Base-by-base conservation (phyloP, 2,329 filamentous ascomycete genomes). In the Botrytis tulipae region DNA sequence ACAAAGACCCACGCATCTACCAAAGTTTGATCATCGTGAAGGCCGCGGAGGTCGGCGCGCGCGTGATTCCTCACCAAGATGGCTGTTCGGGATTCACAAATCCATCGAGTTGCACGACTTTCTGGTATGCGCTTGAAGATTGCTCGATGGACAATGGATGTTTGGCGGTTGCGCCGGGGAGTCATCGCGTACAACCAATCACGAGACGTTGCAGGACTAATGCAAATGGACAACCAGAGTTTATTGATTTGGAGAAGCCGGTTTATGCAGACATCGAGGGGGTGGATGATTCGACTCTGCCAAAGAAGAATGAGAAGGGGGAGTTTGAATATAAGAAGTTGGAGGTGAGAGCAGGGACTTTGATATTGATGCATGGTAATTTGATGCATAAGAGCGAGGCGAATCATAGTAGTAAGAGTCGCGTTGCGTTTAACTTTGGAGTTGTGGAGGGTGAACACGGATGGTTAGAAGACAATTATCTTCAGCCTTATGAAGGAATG, bases 331-430 rank as follows among this genome's bases (percentile, higher is more conserved):
- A 71, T 40, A 48, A 29, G 68, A 71, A 71, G 16, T 48, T 71
- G 57, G 68, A 71, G 25, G 68, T 71, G n/a, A 2, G 40, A 48
- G 68, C 68, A 9, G 68, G 68, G 9, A 71, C 57, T 4, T 32
- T 71, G 22, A 18, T 71, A 20, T 61, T 71, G 57, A 71, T 71
- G 68, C 68, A 71, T 71, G 57, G 68, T 16, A 71, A 71, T 71
- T 12, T 71, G 4, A 71, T 71, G 68, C 68, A 71, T 22, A 71
- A 16, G 32, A 71, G 68, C 37, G 68, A 71, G 12, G 68, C 68
- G 42, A 71, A 71, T 16, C 4, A 8, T n/a, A 62, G 68, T 71
- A 46, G 32, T 5, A 71, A 71, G 42, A 71, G 57, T 37, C 68
- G 68, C 12, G 57, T 62, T 20, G 57, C 57, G 32, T 71, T 71